These are phyloP conservation scores for Omphalotus olearius DNA, from an alignment of 1,284 basidiomycete genomes.

Conservation along the genomic window DNA sequence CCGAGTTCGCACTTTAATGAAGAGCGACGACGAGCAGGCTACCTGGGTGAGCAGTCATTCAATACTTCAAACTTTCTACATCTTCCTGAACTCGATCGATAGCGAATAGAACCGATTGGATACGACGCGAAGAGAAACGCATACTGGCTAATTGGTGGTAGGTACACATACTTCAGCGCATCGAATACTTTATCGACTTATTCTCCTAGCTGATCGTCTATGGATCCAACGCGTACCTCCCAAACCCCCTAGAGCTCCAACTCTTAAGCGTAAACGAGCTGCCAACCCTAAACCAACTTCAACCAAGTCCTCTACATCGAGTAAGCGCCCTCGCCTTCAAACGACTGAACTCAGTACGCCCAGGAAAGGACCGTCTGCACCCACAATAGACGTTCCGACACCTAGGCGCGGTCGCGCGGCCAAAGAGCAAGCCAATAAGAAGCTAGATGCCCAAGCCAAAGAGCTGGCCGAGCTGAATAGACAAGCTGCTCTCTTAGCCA, in stretches of 20 bases:
- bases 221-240: constrained; percentile 80
- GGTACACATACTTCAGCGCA: constrained; percentile 18
- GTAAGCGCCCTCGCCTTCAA: constrained; percentile 29
- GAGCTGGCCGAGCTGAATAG: constrained; percentile 60
- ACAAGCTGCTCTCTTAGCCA: constrained; percentile 32
- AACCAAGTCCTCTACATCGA: constrained; percentile 15
- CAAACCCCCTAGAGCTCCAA: constrained; percentile 35
- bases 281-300: constrained; percentile 22
- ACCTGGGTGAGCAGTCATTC: constrained; percentile 55
- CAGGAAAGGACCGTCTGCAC: constrained; percentile 13
- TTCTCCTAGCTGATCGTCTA: constrained; percentile 61
- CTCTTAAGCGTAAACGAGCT: constrained; percentile 54
- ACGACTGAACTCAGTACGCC: constrained; percentile 18
- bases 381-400: constrained; percentile 13
- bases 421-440: constrained; percentile 66
- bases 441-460: constrained; percentile 63
- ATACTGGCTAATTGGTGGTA: constrained; percentile 86
- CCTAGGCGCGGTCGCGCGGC: constrained; percentile 52
- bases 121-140: constrained; percentile 79
- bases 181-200: constrained; percentile 5
- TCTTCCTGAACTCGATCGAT: constrained; percentile 1
- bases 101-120: constrained; percentile 87
- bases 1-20: constrained; percentile 67
- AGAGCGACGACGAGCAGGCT: constrained; percentile 69
- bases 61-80: background rate